phyloP scores from a whole-genome alignment of 108 stramenopile genomes.

The Hondaea fermentalgiana region DNA sequence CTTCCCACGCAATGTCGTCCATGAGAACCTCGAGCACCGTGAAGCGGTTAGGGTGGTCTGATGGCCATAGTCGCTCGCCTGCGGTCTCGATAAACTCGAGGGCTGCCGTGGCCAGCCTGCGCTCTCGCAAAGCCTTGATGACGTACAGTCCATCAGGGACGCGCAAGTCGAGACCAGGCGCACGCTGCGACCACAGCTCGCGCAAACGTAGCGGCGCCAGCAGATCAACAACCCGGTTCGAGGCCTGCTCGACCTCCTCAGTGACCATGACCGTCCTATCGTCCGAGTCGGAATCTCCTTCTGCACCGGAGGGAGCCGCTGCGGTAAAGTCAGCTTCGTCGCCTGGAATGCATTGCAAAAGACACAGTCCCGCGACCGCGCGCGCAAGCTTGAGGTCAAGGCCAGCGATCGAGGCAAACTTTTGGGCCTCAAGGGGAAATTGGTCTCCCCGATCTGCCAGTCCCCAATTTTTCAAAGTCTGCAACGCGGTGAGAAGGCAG shows the following conservation, averaged over 20 bases:
- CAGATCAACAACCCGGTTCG: neutral
- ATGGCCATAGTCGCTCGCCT: neutral
- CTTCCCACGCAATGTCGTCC: neutral
- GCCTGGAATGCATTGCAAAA: neutral
- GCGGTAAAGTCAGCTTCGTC: neutral
- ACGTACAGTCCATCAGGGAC: neutral
- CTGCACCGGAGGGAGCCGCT: neutral
- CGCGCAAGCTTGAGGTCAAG: neutral
- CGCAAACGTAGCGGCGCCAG: neutral
- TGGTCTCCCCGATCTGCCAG: neutral
- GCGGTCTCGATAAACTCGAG: neutral
- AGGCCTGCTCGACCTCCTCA: neutral
- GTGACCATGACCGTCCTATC: neutral
- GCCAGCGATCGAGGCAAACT: neutral
- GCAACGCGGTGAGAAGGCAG: neutral
- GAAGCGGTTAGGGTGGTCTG: neutral
- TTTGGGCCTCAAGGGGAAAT: neutral
- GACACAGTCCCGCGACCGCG: neutral
- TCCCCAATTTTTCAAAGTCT: neutral
- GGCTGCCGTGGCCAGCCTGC: neutral
- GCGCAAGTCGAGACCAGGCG: neutral
- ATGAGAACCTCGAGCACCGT: neutral
- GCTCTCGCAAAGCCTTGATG: neutral
- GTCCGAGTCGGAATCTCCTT: neutral
- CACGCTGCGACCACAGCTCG: neutral